These are phyloP conservation scores for Fagus sylvatica DNA, from an alignment of 306 rosid genomes.

Conservation along the genomic window DNA sequence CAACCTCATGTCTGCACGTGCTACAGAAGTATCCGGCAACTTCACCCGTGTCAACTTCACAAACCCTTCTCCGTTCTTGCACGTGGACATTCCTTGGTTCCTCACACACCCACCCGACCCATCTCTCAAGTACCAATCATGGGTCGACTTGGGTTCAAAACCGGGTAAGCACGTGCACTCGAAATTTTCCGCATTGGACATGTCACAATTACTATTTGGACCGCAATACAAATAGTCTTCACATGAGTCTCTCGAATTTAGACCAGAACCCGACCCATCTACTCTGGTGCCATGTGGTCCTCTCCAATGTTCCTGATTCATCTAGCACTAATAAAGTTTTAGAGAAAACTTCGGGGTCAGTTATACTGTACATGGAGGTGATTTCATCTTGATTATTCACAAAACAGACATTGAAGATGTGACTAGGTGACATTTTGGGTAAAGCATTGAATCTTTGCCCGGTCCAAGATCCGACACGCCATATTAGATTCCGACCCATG, in stretches of 20 bases:
- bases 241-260: too few relatives aligned
- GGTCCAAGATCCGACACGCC: constrained; percentile 38
- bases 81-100: constrained; percentile 33
- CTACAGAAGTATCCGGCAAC: constrained; percentile 52
- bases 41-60: constrained; percentile 43
- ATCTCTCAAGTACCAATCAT: constrained; percentile 48
- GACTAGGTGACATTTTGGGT: too few relatives aligned
- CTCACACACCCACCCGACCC: constrained; percentile 58
- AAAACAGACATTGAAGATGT: constrained; percentile 18
- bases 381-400: constrained; percentile 18
- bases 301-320: too few relatives aligned
- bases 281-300: constrained; percentile 40
- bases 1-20: constrained; percentile 20
- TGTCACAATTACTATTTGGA: constrained; percentile 44
- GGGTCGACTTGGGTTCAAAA: constrained; percentile 44
- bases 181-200: constrained; percentile 29
- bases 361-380: constrained; percentile 3
- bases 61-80: constrained; percentile 67
- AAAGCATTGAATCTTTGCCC: constrained; percentile 14
- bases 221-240: too few relatives aligned
- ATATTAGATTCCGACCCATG: constrained; percentile 7
- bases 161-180: constrained; percentile 65
- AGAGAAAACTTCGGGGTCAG: constrained; percentile 15
- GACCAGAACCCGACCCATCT: constrained; percentile 50
- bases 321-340: too few relatives aligned